Base-by-base conservation (phyloP, 495 filamentous ascomycete species). In the Trichocladium antarcticum region DNA sequence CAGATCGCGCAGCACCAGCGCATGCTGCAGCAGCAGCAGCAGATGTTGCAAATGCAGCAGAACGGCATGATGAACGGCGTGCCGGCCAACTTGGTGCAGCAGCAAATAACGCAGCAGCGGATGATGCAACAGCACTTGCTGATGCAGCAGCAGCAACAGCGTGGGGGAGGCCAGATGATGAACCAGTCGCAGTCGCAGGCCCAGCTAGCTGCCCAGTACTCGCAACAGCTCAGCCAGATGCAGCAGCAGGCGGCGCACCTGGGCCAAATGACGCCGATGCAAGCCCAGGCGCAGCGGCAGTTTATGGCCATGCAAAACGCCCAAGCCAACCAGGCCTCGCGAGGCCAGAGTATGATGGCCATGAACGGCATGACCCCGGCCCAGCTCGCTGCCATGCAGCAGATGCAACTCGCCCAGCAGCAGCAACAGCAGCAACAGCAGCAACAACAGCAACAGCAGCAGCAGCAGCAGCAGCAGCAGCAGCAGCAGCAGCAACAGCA, bases 1-100 rank as follows among this genome's bases (percentile, higher is more conserved):
- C 42, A 75, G 65, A 60, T 75, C 22, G 73, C 74, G 14, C 69
- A 72, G 14, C 76, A 81, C 55, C 79, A 79, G 39, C 77, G 77
- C 17, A 70, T 76, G 35, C 57, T 69, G n/a, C 71, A 67, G n/a
- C 68, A 72, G 15, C 65, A 63, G 27, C 64, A 67, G 42, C 62
- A 66, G 21, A 54, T 69, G 45, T 46, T 58, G 8, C 59, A 56
- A 0, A 60, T 66, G 57, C 67, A 59, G 27, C 59, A 69, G 31
- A 68, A 56, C 35, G 61, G 55, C 17, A 67, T 70, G 61, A 65
- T 70, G 55, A 60, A 59, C 47, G 54, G 55, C 37, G 42, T 19
- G 24, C n/a, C 41, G 20, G 21, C 5, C 45, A 55, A 48, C 42
- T 72, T 70, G 27, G 45, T 60, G 2, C 65, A 57, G 14, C 57